Evolutionary conservation across 441 rosid genomes (phyloP), one percentile per base, ranked within the genome.

Genomic region (Breynia disticha): DNA sequence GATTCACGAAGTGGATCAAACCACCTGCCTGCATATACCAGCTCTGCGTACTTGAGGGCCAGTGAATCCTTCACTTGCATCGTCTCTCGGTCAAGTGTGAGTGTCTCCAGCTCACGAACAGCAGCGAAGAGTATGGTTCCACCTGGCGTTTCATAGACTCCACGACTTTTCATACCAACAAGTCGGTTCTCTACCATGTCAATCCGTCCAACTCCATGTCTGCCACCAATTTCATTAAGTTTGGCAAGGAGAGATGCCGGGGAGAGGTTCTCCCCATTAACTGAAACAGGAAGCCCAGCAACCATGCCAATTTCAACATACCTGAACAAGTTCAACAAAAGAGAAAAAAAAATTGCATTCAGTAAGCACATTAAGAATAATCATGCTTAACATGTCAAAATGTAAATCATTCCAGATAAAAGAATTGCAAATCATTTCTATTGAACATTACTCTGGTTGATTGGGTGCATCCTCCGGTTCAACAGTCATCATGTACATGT

Each of bases 111-210:
- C 61, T 88, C 95, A 11, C 79, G 87, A 0, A 50, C 82, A 1
- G 95, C 98, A 43, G 70, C 54, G 56, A 76, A 91, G 10, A 91
- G 86, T 72, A 91, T 83, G 17, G 90, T 84, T 20, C 97, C 97
- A 14, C 98, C 98, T 1, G 97, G 98, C 58, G 98, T 86, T 74
- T 88, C 98, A 55, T 91, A 91, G 15, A 88, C 95, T 18, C 98
- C 97, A 0, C 97, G 95, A 53, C 97, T 86, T 69, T 91, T 91
- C 95, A 91, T 91, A 19, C 98, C 97, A 11, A 88, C 97, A n/a
- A 91, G 79, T 38, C 95, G 79, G 71, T 91, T 88, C 69, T 91
- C 98, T 13, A 91, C 98, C 87, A 91, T 65, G 81, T 88, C 97
- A 12, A 82, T 59, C 0, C 97, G 89, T 14, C 98, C 98, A 48